phyloP scores from a whole-genome alignment of 371 early-diverging fungal species.

The Umbelopsis sp. region DNA sequence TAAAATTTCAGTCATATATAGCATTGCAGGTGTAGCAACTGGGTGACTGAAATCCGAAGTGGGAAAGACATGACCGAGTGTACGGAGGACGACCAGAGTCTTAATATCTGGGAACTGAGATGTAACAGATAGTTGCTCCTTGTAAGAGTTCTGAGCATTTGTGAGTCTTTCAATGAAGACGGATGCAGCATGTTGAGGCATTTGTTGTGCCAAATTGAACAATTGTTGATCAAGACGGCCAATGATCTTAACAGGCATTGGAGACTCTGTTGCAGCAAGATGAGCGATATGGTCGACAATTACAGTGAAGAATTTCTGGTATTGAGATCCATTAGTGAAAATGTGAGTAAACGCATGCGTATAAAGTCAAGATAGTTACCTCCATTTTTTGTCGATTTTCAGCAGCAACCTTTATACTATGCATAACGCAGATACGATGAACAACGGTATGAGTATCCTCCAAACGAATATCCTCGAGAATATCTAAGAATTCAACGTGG shows the following conservation, averaged over 20 bases:
- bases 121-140: constrained; percentile 33
- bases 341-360: constrained; percentile 19
- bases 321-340: background rate
- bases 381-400: constrained; percentile 75
- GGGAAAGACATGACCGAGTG: constrained; percentile 77
- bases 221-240: constrained; percentile 59
- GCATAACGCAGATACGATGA: constrained; percentile 79
- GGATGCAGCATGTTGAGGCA: constrained; percentile 48
- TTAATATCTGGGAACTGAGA: constrained; percentile 56
- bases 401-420: constrained; percentile 78
- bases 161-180: constrained; percentile 45
- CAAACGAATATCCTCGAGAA: constrained; percentile 49
- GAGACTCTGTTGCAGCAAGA: constrained; percentile 50
- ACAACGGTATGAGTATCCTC: constrained; percentile 73
- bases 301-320: constrained; percentile 54
- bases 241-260: constrained; percentile 50
- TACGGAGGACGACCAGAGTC: constrained; percentile 63
- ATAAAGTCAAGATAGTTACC: constrained; percentile 34
- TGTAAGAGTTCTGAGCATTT: constrained; percentile 42
- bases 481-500: constrained; percentile 55
- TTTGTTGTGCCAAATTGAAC: constrained; percentile 58
- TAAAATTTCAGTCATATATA: constrained; percentile 78
- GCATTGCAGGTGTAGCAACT: constrained; percentile 82
- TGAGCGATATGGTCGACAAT: constrained; percentile 73
- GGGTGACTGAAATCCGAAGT: constrained; percentile 89